Evolutionary conservation across 2,329 filamentous ascomycete species (phyloP), one percentile per base, ranked within the genome.

Genomic region (Colletotrichum agaves): DNA sequence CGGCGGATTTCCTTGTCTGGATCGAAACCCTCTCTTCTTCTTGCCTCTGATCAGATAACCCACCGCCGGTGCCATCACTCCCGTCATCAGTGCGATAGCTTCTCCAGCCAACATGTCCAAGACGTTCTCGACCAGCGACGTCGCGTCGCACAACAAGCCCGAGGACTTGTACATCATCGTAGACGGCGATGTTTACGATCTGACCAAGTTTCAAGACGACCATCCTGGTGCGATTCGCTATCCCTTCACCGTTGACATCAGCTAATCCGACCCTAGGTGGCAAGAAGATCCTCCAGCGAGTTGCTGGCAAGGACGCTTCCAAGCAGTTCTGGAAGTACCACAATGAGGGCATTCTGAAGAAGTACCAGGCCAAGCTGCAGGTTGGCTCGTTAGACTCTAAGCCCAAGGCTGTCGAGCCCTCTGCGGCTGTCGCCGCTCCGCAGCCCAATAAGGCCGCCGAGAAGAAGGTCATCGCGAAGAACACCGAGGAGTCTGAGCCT

Each of bases 131-230:
- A 86, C 90, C 72, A 87, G 87, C 83, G 94, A 98, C 78, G 95
- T 99, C 71, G 90, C 94, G 77, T 89, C 92, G 81, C 94, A 98
- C 81, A 97, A 93, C 86, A 97, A 95, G 83, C 81, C 90, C 50
- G 89, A 93, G 76, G 91, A 90, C 77, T 85, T 98, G 69, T 98
- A 90, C 88, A 93, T 98, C 76, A 88, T 97, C 72, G 90, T 98
- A 72, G 95, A 98, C 73, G 92, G 94, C 75, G 95, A 98, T 80
- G 95, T 98, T 73, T 98, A 97, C 80, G 95, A 99, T 77, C 79
- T 98, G 74, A 97, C 94, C 74, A 94, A 90, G 76, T 95, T 95
- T 79, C 91, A 93, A 78, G 90, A 94, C 69, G 91, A 94, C 72
- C 92, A 95, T 79, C 93, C 92, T 78, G 93, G 93, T 88, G 83